Evolutionary conservation across 2,329 filamentous ascomycete genomes (phyloP).

Genomic region (Claviceps lovelessii): DNA sequence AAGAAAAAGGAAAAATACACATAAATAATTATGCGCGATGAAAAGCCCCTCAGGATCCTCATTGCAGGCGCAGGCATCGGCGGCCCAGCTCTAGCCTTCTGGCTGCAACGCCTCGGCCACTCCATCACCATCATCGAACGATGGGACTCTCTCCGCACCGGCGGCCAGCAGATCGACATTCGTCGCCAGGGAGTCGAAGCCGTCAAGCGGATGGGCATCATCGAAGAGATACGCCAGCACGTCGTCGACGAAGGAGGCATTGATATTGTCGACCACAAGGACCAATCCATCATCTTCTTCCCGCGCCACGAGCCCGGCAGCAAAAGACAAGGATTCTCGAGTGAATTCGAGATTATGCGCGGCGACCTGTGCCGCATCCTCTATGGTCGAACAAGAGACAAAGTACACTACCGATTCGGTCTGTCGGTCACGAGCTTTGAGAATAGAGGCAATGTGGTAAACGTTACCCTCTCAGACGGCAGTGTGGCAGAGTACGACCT

Average conservation of each 20-base stretch:
- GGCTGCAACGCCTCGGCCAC: constrained; percentile 17
- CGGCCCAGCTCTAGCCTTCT: constrained; percentile 18
- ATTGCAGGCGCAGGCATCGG: constrained; percentile 21
- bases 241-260: constrained; percentile 35
- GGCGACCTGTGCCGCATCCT: constrained; percentile 34
- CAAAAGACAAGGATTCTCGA: constrained; percentile 22
- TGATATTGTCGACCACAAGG: constrained; percentile 27
- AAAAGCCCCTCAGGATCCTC: constrained; percentile 8
- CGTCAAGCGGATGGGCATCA: constrained; percentile 25
- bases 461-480: constrained; percentile 7
- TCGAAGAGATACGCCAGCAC: constrained; percentile 20
- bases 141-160: constrained; percentile 13
- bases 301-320: constrained; percentile 7
- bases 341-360: constrained; percentile 41
- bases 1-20: too few relatives aligned
- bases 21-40: not conserved
- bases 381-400: constrained; percentile 18
- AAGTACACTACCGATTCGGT: constrained; percentile 16
- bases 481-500: constrained; percentile 6
- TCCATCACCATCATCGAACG: constrained; percentile 26
- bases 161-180: constrained; percentile 33
- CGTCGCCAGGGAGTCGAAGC: constrained; percentile 26
- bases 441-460: constrained; percentile 4
- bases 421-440: not conserved
- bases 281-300: constrained; percentile 23